Base-by-base conservation (phyloP, 495 filamentous ascomycete species). In the Tuber borchii region DNA sequence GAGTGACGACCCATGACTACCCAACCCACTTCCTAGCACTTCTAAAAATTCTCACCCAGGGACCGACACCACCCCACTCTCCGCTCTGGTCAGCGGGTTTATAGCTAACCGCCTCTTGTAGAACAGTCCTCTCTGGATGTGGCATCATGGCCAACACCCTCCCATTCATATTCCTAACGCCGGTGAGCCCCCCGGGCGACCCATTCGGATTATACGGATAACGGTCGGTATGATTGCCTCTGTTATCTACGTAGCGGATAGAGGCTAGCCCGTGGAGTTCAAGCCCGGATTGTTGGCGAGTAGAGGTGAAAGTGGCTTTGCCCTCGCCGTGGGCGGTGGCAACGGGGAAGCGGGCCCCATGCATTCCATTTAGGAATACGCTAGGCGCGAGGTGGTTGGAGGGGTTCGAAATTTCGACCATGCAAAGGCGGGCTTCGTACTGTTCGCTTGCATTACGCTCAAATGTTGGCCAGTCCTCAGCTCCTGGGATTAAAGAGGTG, bases 151-250 rank as follows among this genome's bases (percentile, higher is more conserved):
- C 94, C 80, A 98, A 81, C 0, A 97, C 93, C 76, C 95, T 89
- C 2, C 95, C 95, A 83, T 97, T 91, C 72, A 85, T 86, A 79
- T 88, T 95, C 69, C 90, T 87, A 1, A 98, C 89, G 79, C 90
- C 94, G 2, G 95, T 92, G 79, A 98, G 91, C 82, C 93, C 95
- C 61, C 89, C 88, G 17, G 93, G 92, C 83, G 91, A 94, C 44
- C 95, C 95, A 83, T 97, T 98, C 22, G 95, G 94, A 85, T 99
- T 99, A 82, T 87, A 92, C 14, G 95, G 95, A 83, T 98, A 99
- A 76, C 86, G 86, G 85, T 92, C 91, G 5, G 95, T 97, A 4
- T 90, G 89, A 71, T 87, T 86, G 39, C 90, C 86, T 42, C 87
- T 84, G 83, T 96, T 97, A 83, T 97, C 93, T 14, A 97, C 89